phyloP scores from a whole-genome alignment of 2,329 filamentous ascomycete species.

The Claviceps capensis region DNA sequence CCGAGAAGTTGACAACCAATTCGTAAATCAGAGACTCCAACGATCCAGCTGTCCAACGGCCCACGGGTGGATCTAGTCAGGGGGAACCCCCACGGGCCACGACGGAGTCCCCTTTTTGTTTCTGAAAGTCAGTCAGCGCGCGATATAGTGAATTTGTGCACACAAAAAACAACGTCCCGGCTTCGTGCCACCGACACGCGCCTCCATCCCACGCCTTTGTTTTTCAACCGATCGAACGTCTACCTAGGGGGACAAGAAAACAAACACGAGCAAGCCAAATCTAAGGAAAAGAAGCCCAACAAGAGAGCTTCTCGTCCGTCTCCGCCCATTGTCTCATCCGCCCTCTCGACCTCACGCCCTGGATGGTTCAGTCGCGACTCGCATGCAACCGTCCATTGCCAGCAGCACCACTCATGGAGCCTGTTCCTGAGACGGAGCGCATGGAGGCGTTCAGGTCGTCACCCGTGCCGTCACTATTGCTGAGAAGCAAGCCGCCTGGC shows the following conservation, averaged over 20 bases:
- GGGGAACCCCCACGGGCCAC: too few relatives aligned
- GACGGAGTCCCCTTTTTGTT: too few relatives aligned
- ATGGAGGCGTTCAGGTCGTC: constrained; percentile 52
- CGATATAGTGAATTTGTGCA: too few relatives aligned
- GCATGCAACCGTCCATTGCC: not conserved
- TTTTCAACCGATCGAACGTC: not conserved
- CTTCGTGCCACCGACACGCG: not conserved
- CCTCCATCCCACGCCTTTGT: not conserved
- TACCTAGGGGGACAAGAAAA: not conserved
- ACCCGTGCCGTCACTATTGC: constrained; percentile 36
- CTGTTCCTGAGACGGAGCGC: constrained; percentile 53
- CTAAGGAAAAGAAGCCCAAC: too few relatives aligned
- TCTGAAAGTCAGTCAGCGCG: too few relatives aligned
- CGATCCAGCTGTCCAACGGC: too few relatives aligned
- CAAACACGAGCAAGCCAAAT: not conserved
- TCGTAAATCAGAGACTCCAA: too few relatives aligned
- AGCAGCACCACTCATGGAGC: constrained; percentile 37
- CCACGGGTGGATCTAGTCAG: too few relatives aligned
- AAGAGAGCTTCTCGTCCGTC: not conserved
- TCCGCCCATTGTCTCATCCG: not conserved
- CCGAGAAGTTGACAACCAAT: too few relatives aligned
- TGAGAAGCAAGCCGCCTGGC: constrained; percentile 23
- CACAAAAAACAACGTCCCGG: too few relatives aligned
- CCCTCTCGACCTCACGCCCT: not conserved
- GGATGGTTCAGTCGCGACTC: not conserved